Conservation (phyloP, 495 filamentous ascomycete species). For the Chaetomidium leptoderma region DNA sequence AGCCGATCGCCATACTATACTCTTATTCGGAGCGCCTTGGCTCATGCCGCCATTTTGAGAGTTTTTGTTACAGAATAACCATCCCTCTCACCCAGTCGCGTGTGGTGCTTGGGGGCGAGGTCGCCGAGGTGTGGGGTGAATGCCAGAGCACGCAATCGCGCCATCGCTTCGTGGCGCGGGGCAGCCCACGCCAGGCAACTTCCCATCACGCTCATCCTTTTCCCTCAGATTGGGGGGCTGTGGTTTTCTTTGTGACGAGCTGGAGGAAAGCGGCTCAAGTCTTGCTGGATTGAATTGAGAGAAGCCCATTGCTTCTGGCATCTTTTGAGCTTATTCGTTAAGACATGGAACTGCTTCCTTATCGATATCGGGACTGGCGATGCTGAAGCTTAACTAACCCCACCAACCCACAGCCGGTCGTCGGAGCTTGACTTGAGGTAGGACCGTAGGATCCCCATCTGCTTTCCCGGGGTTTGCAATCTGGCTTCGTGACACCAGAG, state of each 20-base stretch:
- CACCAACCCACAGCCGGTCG: conserved; percentile 2
- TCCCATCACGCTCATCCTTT: neutral
- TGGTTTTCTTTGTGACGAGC: neutral
- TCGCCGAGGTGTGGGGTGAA: conserved; percentile 31
- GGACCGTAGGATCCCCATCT: too few relatives aligned
- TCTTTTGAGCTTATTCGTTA: neutral
- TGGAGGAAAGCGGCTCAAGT: too few relatives aligned
- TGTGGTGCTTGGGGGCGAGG: conserved; percentile 21
- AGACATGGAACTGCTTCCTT: neutral
- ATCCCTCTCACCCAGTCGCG: conserved; percentile 10
- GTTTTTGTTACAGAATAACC: conserved; percentile 12
- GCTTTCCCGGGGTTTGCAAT: too few relatives aligned
- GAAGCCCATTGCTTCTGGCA: too few relatives aligned
- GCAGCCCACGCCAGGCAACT: conserved; percentile 14
- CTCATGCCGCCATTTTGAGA: conserved; percentile 6
- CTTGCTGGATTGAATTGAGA: too few relatives aligned
- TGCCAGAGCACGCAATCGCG: conserved; percentile 35
- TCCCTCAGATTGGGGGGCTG: neutral
- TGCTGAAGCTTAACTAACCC: neutral
- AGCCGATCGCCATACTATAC: neutral
- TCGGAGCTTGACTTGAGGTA: conserved; percentile 10
- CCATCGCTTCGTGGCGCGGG: conserved; percentile 32
- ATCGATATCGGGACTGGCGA: neutral
- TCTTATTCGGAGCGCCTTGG: neutral
- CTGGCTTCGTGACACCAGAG: neutral